These are phyloP conservation scores for Quercus lobata DNA, from an alignment of 331 rosid species.

Conservation along the genomic window DNA sequence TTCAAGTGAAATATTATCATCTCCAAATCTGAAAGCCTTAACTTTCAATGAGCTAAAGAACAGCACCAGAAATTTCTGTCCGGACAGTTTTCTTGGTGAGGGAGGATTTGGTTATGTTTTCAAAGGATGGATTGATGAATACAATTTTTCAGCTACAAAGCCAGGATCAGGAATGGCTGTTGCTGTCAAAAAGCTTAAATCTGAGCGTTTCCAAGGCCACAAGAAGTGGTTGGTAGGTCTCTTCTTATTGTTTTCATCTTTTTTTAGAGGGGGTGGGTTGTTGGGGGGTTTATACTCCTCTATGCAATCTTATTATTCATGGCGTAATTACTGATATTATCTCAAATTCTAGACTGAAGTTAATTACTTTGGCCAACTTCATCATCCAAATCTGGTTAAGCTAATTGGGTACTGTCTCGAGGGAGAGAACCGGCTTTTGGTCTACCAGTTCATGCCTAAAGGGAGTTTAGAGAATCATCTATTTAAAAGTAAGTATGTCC, in stretches of 20 bases:
- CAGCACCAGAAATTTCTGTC: conserved; percentile 56
- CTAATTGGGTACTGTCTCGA: conserved; percentile 79
- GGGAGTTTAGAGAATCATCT: conserved; percentile 98
- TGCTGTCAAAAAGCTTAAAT: conserved; percentile 63
- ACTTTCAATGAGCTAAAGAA: conserved; percentile 50
- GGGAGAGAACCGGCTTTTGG: conserved; percentile 89
- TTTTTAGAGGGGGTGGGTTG: background rate
- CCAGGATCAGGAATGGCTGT: conserved; percentile 63
- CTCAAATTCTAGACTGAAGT: conserved; percentile 56
- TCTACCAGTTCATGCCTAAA: conserved; percentile 94
- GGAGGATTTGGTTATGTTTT: conserved; percentile 68
- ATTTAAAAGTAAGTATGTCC: conserved; percentile 75
- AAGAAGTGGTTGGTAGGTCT: conserved; percentile 64
- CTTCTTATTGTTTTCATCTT: background rate
- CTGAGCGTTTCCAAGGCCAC: conserved; percentile 65
- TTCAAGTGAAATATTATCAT: conserved; percentile 68
- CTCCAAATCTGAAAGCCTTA: conserved; percentile 49
- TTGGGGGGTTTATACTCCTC: background rate
- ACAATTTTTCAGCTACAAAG: conserved; percentile 34
- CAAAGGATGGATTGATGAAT: conserved; percentile 65
- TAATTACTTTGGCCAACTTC: conserved; percentile 56
- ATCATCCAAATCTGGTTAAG: conserved; percentile 63
- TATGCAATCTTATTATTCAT: background rate
- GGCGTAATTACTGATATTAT: conserved; percentile 5
- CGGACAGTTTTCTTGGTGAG: conserved; percentile 64